Evolutionary conservation across 768 basidiomycete species (phyloP), one percentile per base, ranked within the genome.

Genomic region (Tricholoma matsutake): DNA sequence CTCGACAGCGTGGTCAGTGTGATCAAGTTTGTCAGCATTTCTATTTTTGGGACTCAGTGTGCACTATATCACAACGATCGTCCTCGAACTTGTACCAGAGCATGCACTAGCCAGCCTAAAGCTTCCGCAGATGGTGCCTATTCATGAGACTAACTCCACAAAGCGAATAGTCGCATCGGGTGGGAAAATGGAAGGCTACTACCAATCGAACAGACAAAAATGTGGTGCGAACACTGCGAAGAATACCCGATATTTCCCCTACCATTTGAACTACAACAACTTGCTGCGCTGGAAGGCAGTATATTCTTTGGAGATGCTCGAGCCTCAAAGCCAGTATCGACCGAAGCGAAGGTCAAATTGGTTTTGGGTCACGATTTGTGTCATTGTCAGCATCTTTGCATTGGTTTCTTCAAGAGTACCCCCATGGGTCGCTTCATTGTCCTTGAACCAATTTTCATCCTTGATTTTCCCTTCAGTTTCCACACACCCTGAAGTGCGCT

Each of bases 291-390:
- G 52, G n/a, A 60, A 56, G 32, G 28, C 54, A 18, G 4, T 18
- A 6, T 7, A 6, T 20, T 18, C 32, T 10, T 29, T 11, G 8
- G 39, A 58, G 22, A 54, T 61, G 59, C 16, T 43, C 28, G 56
- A 32, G 11, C 16, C 32, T 56, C 45, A 58, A 10, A 28, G 5
- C 18, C 31, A 59, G 65, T 56, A 62, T 54, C 25, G 54, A 11
- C 55, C 55, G 51, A 65, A 64, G 54, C 67, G 66, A 56, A 72
- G 61, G 62, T 64, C 67, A 14, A 57, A 64, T 37, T 68, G 68
- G 67, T 68, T 76, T 63, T 71, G 73, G 66, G 28, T 69, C 43
- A 53, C 67, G 35, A 68, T 70, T 14, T 70, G 71, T 62, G 57
- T 72, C 37, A 64, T 67, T 3, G 71, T 68, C 35, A 53, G 65